Conservation (phyloP, 108 stramenopile genomes). For the Skeletonema grethae region DNA sequence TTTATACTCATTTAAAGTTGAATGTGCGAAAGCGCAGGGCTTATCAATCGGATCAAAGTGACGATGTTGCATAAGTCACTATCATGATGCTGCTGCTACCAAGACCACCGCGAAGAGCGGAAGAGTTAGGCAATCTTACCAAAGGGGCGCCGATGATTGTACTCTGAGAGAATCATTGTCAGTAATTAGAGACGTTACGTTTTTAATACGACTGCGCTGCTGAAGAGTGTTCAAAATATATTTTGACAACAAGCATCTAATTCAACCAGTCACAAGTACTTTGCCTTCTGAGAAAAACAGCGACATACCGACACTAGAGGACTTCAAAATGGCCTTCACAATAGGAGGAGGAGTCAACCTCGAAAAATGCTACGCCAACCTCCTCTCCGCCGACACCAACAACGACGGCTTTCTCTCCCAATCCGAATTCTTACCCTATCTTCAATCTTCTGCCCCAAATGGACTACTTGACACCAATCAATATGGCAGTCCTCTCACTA, state of each 20-base stretch:
- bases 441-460: slow-evolving; percentile 16
- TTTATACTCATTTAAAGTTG: too few species aligned
- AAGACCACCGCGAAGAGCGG: too few species aligned
- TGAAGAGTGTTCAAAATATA: too few species aligned
- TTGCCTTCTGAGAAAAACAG: neutral
- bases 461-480: slow-evolving; percentile 13
- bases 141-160: too few species aligned
- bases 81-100: too few species aligned
- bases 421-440: slow-evolving; percentile 30
- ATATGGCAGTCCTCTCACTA: slow-evolving; percentile 23
- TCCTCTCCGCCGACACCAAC: slow-evolving; percentile 19
- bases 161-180: too few species aligned
- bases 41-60: neutral
- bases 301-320: neutral
- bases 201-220: too few species aligned
- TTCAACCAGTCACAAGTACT: too few species aligned
- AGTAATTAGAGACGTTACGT: too few species aligned
- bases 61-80: too few species aligned
- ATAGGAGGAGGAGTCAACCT: slow-evolving; percentile 19
- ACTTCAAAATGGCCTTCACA: neutral
- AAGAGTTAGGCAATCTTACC: too few species aligned
- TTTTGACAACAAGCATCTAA: too few species aligned
- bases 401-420: slow-evolving; percentile 22
- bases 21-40: neutral
- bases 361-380: slow-evolving; percentile 29